A percentile compares a stretch with the other conserved stretches of the same genome.
phyloP scores from a whole-genome alignment of 257 asterid species.

The Coffea canephora region DNA sequence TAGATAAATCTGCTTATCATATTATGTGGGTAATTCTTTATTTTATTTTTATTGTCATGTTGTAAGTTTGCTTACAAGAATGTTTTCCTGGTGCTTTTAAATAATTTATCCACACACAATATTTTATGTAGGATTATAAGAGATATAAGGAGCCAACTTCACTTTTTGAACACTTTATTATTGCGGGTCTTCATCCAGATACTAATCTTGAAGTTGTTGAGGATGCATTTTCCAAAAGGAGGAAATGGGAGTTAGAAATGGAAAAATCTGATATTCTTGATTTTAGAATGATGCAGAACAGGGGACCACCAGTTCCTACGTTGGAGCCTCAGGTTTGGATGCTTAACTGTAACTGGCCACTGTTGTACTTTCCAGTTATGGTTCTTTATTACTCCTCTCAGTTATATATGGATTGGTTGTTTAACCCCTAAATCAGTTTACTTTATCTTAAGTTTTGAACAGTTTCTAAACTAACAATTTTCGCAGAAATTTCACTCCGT shows the following conservation, averaged over 20 bases:
- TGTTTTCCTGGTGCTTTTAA: background rate
- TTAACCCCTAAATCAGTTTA: background rate
- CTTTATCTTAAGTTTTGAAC: background rate
- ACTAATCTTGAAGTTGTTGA: conserved; percentile 77
- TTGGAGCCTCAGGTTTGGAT: conserved; percentile 81
- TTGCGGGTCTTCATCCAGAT: conserved; percentile 87
- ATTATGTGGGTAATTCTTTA: background rate
- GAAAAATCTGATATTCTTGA: conserved; percentile 39
- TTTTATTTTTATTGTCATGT: background rate
- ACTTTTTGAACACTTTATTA: conserved; percentile 81
- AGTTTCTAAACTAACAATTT: background rate
- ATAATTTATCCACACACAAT: conserved; percentile 3
- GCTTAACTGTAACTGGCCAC: conserved; percentile 16
- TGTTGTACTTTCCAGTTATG: background rate
- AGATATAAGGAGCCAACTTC: conserved; percentile 71
- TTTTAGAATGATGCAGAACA: conserved; percentile 34
- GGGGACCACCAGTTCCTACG: conserved; percentile 56
- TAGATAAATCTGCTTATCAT: background rate
- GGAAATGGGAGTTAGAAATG: conserved; percentile 59
- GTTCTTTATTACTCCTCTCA: background rate
- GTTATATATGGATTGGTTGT: background rate
- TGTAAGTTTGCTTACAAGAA: background rate
- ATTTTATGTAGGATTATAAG: conserved; percentile 65
- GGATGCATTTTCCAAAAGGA: conserved; percentile 61
- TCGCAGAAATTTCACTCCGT: background rate